Base-by-base conservation (phyloP, 768 basidiomycete species). In the Erythrobasidium yunnanense region DNA sequence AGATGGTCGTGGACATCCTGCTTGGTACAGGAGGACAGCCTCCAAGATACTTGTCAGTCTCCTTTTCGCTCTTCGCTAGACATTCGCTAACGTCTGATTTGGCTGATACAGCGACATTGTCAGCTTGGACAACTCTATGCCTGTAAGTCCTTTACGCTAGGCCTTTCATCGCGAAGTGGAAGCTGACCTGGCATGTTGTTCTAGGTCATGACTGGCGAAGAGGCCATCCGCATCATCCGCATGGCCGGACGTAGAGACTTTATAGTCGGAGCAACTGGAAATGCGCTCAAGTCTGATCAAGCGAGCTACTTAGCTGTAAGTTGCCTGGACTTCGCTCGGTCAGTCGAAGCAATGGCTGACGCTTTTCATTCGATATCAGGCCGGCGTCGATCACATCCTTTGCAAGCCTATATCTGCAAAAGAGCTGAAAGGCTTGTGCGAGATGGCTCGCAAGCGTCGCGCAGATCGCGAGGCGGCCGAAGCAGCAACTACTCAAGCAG, bases 1-100 rank as follows among this genome's bases (percentile, higher is more conserved):
- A 85, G 72, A 74, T 84, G 34, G 88, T 87, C 22, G 77, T 90
- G 56, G 82, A 87, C 67, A 80, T 87, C 80, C 83, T 88, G 32
- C 71, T 87, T 4, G 83, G 83, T 30, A 67, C 58, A 20, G 47
- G 46, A 20, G 63, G 57, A 1, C n/a, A n/a, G n/a, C n/a, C n/a
- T n/a, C n/a, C n/a, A n/a, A n/a, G n/a, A n/a, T n/a, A n/a, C n/a
- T n/a, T n/a, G n/a, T n/a, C n/a, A n/a, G n/a, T n/a, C n/a, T n/a
- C n/a, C n/a, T n/a, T n/a, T n/a, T n/a, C n/a, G n/a, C n/a, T n/a
- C n/a, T n/a, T n/a, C n/a, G n/a, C n/a, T n/a, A n/a, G n/a, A n/a
- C n/a, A n/a, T n/a, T n/a, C n/a, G n/a, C n/a, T n/a, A n/a, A n/a
- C n/a, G n/a, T n/a, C n/a, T n/a, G n/a, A n/a, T n/a, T n/a, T n/a